A percentile compares a stretch with the other conserved stretches of the same genome.
Evolutionary conservation across 345 rosid species (phyloP).

Genomic region (Gossypium thurberi): DNA sequence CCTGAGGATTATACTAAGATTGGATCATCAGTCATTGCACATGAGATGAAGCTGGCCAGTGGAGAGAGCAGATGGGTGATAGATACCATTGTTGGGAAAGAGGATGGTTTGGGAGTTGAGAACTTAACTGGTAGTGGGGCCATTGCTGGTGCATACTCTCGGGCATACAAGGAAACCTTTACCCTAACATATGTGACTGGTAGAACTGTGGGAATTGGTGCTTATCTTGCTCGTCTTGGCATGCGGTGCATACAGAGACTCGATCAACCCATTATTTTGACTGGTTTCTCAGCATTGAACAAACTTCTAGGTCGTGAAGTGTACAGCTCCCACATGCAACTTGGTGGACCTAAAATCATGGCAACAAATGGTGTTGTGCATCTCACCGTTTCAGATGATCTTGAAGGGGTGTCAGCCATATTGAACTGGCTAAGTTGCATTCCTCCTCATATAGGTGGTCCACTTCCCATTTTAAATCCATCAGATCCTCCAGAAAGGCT

Average conservation of each 20-base stretch:
- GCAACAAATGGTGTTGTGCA: conserved; percentile 98
- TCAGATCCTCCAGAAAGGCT: conserved; percentile 79
- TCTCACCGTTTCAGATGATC: conserved; percentile 95
- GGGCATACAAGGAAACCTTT: conserved; percentile 95
- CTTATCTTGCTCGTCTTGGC: conserved; percentile 96
- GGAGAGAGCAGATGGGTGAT: conserved; percentile 93
- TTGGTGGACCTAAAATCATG: conserved; percentile 99
- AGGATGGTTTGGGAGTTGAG: conserved; percentile 96
- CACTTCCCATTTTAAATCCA: conserved; percentile 61
- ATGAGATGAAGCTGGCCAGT: conserved; percentile 63
- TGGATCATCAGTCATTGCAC: conserved; percentile 78
- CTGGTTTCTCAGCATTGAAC: conserved; percentile 96
- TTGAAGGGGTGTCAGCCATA: conserved; percentile 87
- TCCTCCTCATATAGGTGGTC: conserved; percentile 76
- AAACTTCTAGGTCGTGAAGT: conserved; percentile 99
- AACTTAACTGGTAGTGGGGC: conserved; percentile 97
- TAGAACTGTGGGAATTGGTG: conserved; percentile 96
- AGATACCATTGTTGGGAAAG: conserved; percentile 91
- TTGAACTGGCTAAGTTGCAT: conserved; percentile 91
- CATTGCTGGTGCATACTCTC: conserved; percentile 93
- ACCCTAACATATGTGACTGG: conserved; percentile 94
- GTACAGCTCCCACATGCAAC: conserved; percentile 99
- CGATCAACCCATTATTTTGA: conserved; percentile 96
- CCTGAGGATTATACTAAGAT: conserved; percentile 68
- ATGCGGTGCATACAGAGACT: conserved; percentile 99